These are phyloP conservation scores for Trichosporon inkin DNA, from an alignment of 1,284 basidiomycete species.

Conservation along the genomic window DNA sequence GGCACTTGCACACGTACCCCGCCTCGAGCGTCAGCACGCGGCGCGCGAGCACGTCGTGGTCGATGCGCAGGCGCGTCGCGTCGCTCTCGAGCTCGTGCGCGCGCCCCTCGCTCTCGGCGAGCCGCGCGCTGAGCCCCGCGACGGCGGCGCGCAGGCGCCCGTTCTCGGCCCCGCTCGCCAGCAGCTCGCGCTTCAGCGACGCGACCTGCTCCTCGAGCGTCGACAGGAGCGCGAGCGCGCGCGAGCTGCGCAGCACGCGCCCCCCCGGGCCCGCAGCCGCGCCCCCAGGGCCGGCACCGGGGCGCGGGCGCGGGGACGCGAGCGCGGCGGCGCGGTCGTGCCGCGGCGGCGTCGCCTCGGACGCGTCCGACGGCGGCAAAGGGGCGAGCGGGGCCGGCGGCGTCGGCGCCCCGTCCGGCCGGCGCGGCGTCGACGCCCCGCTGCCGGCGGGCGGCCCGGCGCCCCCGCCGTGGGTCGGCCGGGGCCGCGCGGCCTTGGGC, in stretches of 20 bases:
- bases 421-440: too few species aligned
- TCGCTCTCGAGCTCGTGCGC: not conserved
- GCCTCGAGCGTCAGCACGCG: not conserved
- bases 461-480: too few species aligned
- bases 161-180: not conserved
- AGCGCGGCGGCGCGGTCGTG: not conserved
- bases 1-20: conserved; percentile 2
- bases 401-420: too few species aligned
- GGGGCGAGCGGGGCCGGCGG: too few species aligned
- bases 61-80: not conserved
- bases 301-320: not conserved
- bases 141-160: not conserved
- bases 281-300: not conserved
- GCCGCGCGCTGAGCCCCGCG: not conserved
- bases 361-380: too few species aligned
- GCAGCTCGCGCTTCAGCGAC: not conserved
- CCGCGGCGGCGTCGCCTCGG: too few species aligned
- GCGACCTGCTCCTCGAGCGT: conserved; percentile 3
- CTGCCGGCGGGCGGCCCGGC: too few species aligned
- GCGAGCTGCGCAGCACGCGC: not conserved
- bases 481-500: too few species aligned
- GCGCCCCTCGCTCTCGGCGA: not conserved
- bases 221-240: not conserved
- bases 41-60: not conserved
- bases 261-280: not conserved